Base-by-base conservation (phyloP, 208 protist species). In the Trypanosoma boissoni region DNA sequence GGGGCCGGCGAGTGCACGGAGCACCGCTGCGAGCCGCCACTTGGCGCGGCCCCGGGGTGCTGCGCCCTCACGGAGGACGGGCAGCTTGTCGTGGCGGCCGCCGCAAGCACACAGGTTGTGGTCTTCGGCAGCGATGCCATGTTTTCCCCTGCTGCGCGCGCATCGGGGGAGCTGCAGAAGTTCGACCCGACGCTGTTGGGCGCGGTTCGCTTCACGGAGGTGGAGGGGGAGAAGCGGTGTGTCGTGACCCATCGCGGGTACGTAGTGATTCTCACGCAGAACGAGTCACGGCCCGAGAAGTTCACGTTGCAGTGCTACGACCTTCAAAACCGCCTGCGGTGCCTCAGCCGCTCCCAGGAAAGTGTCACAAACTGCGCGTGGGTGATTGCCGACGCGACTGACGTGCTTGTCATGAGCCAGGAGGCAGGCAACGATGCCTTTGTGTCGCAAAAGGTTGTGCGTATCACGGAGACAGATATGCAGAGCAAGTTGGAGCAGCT, bases 401-500 rank as follows among this genome's bases (percentile, higher is more conserved):
- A 76, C 4, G 59, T 97, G 27, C 83, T 97, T 44, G 74, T 98
- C 7, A 58, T 98, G 48, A 80, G 74, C 10, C 50, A 76, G 7
- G 86, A 96, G 42, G 61, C 76, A 4, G 34, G 29, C 29, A 58
- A 55, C 45, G 64, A 58, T 7, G 54, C 54, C 14, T 27, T 51
- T 34, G 57, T 78, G 34, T 27, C 42, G 18, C 53, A 78, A 21
- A 49, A 43, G 5, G 42, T 78, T 18, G 54, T 74, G 50, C 73
- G 73, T 45, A 64, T 98, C 16, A 67, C 75, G 1, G 97, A 99
- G 64, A 93, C 96, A 34, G 86, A 87, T 49, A 92, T 91, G 28
- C 87, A 95, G 55, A 87, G 78, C 7, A 98, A 98, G 59, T 59
- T 99, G 7, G 95, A 99, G 42, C 83, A 95, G 31, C 83, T 99